phyloP scores from a whole-genome alignment of 306 rosid genomes.

The Biancaea sappan region DNA sequence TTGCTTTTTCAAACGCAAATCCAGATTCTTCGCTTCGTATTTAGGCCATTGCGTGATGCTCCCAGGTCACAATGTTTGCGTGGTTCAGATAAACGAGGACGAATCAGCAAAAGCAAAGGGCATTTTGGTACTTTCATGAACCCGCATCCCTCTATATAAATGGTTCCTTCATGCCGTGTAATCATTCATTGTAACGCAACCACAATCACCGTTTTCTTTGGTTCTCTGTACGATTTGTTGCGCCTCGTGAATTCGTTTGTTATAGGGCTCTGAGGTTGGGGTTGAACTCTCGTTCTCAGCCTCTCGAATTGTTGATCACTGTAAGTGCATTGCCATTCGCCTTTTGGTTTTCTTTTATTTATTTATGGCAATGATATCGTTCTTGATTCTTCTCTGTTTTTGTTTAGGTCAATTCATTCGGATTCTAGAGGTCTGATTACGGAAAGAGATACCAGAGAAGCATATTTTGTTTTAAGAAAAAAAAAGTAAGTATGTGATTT shows the following conservation, averaged over 20 bases:
- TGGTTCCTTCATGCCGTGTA: not conserved
- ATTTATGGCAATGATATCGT: not conserved
- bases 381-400: not conserved
- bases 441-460: not conserved
- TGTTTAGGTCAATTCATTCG: constrained; percentile 4
- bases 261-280: not conserved
- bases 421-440: constrained; percentile 6
- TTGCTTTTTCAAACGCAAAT: not conserved
- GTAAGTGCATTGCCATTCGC: constrained; percentile 25
- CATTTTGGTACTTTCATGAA: not conserved
- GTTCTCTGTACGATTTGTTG: not conserved
- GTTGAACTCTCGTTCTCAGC: not conserved
- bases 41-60: not conserved
- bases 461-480: not conserved
- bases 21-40: not conserved
- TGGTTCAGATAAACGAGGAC: not conserved
- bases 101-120: not conserved
- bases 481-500: constrained; percentile 23
- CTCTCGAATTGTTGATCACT: not conserved
- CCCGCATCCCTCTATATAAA: not conserved
- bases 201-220: not conserved
- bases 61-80: not conserved
- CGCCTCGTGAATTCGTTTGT: too few relatives aligned
- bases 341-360: not conserved
- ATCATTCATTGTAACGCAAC: not conserved